A percentile compares a stretch with the other conserved stretches of the same genome.
These are phyloP conservation scores for Phellopilus nigrolimitatus DNA, from an alignment of 1,284 basidiomycete genomes.

Conservation along the genomic window DNA sequence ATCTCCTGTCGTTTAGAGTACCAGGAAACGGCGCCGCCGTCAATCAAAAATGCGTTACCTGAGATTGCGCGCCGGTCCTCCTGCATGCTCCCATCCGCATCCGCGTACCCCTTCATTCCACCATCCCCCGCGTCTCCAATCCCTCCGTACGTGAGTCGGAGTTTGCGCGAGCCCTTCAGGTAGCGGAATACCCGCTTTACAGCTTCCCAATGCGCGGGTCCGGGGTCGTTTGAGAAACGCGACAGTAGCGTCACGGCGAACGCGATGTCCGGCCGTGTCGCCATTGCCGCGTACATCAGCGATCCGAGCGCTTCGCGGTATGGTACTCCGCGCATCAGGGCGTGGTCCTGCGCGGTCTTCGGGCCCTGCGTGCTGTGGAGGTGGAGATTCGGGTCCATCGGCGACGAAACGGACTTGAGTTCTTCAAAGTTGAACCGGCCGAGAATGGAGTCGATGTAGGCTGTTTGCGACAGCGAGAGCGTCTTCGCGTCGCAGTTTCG, in stretches of 20 bases:
- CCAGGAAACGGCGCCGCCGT: conserved; percentile 21
- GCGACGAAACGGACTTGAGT: conserved; percentile 23
- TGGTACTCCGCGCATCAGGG: conserved; percentile 28
- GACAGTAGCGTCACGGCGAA: conserved; percentile 16
- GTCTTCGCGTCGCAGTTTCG: conserved; percentile 25
- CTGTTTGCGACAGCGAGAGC: conserved; percentile 28
- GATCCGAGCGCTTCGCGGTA: conserved; percentile 29
- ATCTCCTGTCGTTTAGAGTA: conserved; percentile 19
- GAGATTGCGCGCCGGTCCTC: conserved; percentile 21
- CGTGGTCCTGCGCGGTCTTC: conserved; percentile 23
- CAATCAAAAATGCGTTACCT: conserved; percentile 21
- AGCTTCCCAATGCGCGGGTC: conserved; percentile 17
- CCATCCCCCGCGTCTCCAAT: background rate
- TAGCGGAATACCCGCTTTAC: conserved; percentile 21
- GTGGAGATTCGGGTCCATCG: conserved; percentile 20
- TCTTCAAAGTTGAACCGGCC: conserved; percentile 24
- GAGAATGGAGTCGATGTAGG: conserved; percentile 30
- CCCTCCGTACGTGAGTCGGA: conserved; percentile 10
- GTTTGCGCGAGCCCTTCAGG: conserved; percentile 8
- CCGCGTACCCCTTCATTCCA: conserved; percentile 14
- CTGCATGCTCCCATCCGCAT: conserved; percentile 20
- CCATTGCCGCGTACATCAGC: conserved; percentile 31
- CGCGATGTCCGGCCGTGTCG: conserved; percentile 25
- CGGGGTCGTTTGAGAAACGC: conserved; percentile 18
- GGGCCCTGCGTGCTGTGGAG: conserved; percentile 23